phyloP scores from a whole-genome alignment of 257 asterid species.

The Ilex asprella region DNA sequence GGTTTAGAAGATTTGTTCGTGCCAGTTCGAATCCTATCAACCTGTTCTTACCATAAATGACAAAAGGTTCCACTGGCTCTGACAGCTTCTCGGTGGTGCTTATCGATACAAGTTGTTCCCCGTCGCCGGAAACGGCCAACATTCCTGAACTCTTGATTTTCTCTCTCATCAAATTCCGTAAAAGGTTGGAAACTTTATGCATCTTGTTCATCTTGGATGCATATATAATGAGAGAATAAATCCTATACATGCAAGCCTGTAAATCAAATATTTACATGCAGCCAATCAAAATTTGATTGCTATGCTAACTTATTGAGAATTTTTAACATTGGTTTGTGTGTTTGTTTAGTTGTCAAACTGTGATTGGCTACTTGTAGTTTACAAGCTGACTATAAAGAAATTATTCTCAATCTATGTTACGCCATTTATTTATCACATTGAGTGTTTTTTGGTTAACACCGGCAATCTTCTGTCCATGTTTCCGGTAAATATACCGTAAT shows the following conservation, averaged over 20 bases:
- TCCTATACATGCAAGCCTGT: too few relatives aligned
- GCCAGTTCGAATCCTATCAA: too few relatives aligned
- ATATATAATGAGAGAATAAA: too few relatives aligned
- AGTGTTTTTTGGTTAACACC: neutral
- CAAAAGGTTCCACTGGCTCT: conserved; percentile 42
- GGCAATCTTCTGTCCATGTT: too few relatives aligned
- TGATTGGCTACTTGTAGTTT: neutral
- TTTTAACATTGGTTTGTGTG: too few relatives aligned
- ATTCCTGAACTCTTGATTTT: conserved; percentile 27
- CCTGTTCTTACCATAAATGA: conserved; percentile 50
- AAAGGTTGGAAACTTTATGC: conserved; percentile 29
- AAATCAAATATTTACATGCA: too few relatives aligned
- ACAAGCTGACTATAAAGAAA: neutral
- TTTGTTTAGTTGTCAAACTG: too few relatives aligned
- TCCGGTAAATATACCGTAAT: too few relatives aligned
- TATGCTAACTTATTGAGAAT: too few relatives aligned
- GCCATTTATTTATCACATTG: neutral
- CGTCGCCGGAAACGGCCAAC: conserved; percentile 44
- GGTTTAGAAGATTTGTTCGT: too few relatives aligned
- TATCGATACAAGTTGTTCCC: conserved; percentile 32
- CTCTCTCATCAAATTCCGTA: conserved; percentile 41
- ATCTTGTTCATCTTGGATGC: neutral
- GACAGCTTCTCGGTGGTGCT: conserved; percentile 14
- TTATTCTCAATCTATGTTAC: neutral
- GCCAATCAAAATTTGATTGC: too few relatives aligned